Base-by-base conservation (phyloP, 495 filamentous ascomycete genomes). In the Astrothelium macrocarpum region DNA sequence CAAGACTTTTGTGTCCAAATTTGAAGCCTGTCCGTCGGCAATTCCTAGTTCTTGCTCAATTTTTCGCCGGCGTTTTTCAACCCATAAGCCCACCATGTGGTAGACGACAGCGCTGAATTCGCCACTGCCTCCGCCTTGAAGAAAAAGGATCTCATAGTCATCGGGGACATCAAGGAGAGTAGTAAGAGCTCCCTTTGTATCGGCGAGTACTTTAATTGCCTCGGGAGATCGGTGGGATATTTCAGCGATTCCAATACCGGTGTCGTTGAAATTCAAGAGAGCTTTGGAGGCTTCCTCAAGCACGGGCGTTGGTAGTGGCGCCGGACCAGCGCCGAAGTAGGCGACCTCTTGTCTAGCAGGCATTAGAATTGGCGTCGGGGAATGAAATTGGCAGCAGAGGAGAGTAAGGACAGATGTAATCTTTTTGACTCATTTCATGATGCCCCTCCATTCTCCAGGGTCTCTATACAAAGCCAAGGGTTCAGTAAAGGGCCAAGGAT, bases 251-350 rank as follows among this genome's bases (percentile, higher is more conserved):
- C 86, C 89, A 64, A 96, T 77, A 53, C 92, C 91, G 62, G 83
- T 89, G 72, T 85, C 80, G 28, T 95, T 80, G 78, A 86, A 94
- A 79, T 97, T 89, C 62, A 93, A 75, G 45, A 96, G 86, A 16
- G 89, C 85, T 70, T 83, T 72, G 5, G 90, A 82, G 62, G 90
- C 92, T 32, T 76, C 78, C 66, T 88, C 83, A 60, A 96, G 83
- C 29, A 97, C 87, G 12, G 81, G 67, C 10, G 87, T 94, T 2
- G 91, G 91, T 2, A 97, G 81, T 43, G 84, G 78, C 29, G 92
- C 91, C 49, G 92, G 92, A 62, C 92, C 91, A 28, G 91, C 91
- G 62, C 91, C 91, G 71, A 94, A 90, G 77, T 91, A 90, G 64
- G 81, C 75, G 70, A 90, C 79, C 68, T 90, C 84, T 73, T 81